phyloP scores from a whole-genome alignment of 2,329 filamentous ascomycete species.

The Colletotrichum melonis region DNA sequence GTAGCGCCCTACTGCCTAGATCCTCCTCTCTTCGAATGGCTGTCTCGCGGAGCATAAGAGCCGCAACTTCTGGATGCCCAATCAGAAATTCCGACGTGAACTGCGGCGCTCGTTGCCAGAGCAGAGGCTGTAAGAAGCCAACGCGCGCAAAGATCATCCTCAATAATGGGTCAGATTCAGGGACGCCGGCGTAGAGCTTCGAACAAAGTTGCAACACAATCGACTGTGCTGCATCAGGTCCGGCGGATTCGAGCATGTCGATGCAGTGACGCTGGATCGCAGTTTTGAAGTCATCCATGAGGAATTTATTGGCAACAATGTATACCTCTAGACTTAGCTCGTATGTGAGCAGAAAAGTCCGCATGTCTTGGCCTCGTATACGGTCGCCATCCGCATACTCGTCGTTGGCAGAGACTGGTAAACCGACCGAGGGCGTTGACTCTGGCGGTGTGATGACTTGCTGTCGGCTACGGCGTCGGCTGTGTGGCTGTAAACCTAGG shows the following conservation, averaged over 20 bases:
- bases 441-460: slow-evolving; percentile 31
- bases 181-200: slow-evolving; percentile 56
- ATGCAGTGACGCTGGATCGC: slow-evolving; percentile 55
- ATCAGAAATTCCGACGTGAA: slow-evolving; percentile 56
- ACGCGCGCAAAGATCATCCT: slow-evolving; percentile 61
- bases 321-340: slow-evolving; percentile 61
- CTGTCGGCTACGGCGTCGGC: slow-evolving; percentile 32
- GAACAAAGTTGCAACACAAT: slow-evolving; percentile 57
- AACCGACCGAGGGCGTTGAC: slow-evolving; percentile 24
- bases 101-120: slow-evolving; percentile 54
- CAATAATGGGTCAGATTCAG: slow-evolving; percentile 54
- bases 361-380: slow-evolving; percentile 57
- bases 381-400: slow-evolving; percentile 42
- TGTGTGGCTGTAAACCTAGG: slow-evolving; percentile 26
- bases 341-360: slow-evolving; percentile 59
- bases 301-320: slow-evolving; percentile 59
- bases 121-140: slow-evolving; percentile 57
- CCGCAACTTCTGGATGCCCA: slow-evolving; percentile 56
- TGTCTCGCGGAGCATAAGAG: slow-evolving; percentile 60
- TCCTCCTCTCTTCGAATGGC: slow-evolving; percentile 55
- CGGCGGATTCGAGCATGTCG: slow-evolving; percentile 58
- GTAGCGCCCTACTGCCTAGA: slow-evolving; percentile 47
- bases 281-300: slow-evolving; percentile 57
- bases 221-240: slow-evolving; percentile 53
- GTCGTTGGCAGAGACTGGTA: slow-evolving; percentile 29